These are phyloP conservation scores for Colletotrichum lupini DNA, from an alignment of 2,329 filamentous ascomycete genomes.

Conservation along the genomic window DNA sequence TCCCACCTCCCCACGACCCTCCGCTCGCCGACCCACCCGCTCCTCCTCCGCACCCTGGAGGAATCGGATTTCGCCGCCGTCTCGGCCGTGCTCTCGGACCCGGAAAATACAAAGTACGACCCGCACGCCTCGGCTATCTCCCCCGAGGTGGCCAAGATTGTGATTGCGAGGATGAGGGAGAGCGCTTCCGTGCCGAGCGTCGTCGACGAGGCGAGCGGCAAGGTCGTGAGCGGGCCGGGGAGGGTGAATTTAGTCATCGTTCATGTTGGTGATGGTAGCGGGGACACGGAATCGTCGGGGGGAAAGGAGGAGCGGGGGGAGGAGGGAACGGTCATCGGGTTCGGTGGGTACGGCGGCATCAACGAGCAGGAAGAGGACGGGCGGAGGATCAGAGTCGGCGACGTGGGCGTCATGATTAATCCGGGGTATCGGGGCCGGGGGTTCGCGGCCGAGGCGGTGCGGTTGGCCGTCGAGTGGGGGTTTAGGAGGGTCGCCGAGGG, in stretches of 20 bases:
- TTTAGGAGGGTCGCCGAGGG: conserved; percentile 38
- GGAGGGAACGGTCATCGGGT: conserved; percentile 38
- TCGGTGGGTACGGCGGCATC: conserved; percentile 45
- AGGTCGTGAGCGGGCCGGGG: conserved; percentile 38
- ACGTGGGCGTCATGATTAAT: conserved; percentile 43
- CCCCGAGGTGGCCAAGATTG: conserved; percentile 24
- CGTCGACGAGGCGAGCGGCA: conserved; percentile 17
- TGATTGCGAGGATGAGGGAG: conserved; percentile 39
- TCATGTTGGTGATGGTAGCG: conserved; percentile 1
- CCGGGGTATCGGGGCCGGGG: conserved; percentile 39
- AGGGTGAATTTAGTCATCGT: conserved; percentile 42
- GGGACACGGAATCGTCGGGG: neutral
- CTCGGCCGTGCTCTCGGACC: conserved; percentile 41
- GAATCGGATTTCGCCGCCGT: conserved; percentile 37
- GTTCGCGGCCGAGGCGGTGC: conserved; percentile 41
- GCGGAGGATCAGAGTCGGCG: conserved; percentile 38
- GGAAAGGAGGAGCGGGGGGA: neutral
- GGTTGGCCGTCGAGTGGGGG: conserved; percentile 41
- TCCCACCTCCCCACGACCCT: conserved; percentile 40
- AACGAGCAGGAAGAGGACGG: conserved; percentile 39
- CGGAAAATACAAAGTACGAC: conserved; percentile 33
- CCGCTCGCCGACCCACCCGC: conserved; percentile 38
- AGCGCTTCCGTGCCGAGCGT: conserved; percentile 41
- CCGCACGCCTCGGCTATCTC: conserved; percentile 35
- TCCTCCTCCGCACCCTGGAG: conserved; percentile 41